phyloP scores from a whole-genome alignment of 2,329 filamentous ascomycete species.

The Phaeosphaeriaceae sp. region DNA sequence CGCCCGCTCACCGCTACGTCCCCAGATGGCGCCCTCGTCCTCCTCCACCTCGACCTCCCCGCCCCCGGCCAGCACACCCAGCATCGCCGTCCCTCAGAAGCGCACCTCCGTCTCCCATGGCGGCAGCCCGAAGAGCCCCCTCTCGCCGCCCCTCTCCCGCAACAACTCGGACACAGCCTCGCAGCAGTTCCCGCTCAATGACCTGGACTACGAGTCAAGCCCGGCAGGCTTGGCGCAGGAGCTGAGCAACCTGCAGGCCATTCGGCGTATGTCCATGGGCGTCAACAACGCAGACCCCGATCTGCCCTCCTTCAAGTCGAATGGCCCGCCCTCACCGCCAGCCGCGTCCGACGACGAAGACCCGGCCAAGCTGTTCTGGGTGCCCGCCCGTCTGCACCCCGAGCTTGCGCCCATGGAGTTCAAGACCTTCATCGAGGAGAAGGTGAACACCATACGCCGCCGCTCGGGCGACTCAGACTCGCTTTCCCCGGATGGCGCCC shows the following conservation, averaged over 20 bases:
- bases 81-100: too few relatives aligned
- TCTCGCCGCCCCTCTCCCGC: conserved; percentile 50
- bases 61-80: too few relatives aligned
- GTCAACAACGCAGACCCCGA: conserved; percentile 76
- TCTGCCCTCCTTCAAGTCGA: conserved; percentile 71
- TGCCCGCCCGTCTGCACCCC: conserved; percentile 90
- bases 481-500: conserved; percentile 63
- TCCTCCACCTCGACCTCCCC: background rate
- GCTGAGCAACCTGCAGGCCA: conserved; percentile 87
- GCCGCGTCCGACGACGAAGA: conserved; percentile 79
- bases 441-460: conserved; percentile 86
- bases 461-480: conserved; percentile 73
- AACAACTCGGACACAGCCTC: conserved; percentile 55
- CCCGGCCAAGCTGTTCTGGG: conserved; percentile 89
- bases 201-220: conserved; percentile 88
- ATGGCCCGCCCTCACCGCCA: conserved; percentile 73
- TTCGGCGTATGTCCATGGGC: conserved; percentile 94
- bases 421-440: conserved; percentile 93
- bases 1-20: conserved; percentile 49
- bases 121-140: conserved; percentile 24
- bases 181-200: conserved; percentile 75
- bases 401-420: conserved; percentile 96
- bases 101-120: conserved; percentile 12
- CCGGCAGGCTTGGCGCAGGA: conserved; percentile 90
- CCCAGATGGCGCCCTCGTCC: conserved; percentile 33